phyloP scores from a whole-genome alignment of 306 rosid species.

The Lagenaria siceraria region DNA sequence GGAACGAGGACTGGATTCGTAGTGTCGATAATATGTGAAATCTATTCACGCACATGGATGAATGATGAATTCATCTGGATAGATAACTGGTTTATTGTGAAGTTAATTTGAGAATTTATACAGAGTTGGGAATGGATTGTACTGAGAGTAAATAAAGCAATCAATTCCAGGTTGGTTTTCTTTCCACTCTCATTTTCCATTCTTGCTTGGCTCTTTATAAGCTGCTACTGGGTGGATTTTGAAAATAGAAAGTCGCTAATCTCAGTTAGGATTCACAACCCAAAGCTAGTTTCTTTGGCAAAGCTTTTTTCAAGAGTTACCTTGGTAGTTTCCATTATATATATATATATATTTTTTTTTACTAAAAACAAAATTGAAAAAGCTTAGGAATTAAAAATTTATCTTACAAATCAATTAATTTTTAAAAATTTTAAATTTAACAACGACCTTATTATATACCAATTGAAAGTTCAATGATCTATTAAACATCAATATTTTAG shows the following conservation, averaged over 20 bases:
- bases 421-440: too few relatives aligned
- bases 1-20: constrained; percentile 40
- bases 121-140: not conserved
- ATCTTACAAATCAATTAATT: too few relatives aligned
- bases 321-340: not conserved
- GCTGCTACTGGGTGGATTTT: not conserved
- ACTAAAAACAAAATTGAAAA: too few relatives aligned
- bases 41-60: not conserved
- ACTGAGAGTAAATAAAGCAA: not conserved
- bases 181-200: not conserved
- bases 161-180: not conserved
- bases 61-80: not conserved
- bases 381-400: too few relatives aligned
- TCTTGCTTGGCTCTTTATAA: not conserved
- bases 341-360: too few relatives aligned
- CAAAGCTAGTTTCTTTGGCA: not conserved
- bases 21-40: not conserved
- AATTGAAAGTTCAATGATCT: too few relatives aligned
- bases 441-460: too few relatives aligned
- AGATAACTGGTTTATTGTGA: not conserved
- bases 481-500: too few relatives aligned
- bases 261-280: not conserved
- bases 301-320: not conserved
- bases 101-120: not conserved
- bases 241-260: not conserved